Base-by-base conservation (phyloP, 306 rosid species). In the Inga leiocalycina region DNA sequence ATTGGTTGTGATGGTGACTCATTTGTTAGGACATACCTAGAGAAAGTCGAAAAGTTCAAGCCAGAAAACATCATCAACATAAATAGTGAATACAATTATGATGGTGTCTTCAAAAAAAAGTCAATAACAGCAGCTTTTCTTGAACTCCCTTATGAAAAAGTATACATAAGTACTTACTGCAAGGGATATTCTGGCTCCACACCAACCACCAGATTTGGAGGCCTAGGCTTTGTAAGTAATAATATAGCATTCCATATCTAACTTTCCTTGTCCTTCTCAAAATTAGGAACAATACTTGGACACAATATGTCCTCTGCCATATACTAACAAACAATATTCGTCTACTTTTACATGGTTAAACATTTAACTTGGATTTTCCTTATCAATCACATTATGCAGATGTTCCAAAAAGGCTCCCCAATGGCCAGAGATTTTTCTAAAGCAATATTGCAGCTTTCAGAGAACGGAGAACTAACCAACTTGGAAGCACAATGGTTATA, bases 371-470 rank as follows among this genome's bases (percentile, higher is more conserved):
- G 4, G 24, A 76, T 34, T 80, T 43, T 12, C 74, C 7, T 56
- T 41, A 37, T 19, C 64, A 79, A 74, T 54, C 46, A 19, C 51
- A 22, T 85, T 75, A 51, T 82, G 86, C 91, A 92, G 98, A 83
- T 82, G 69, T 91, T 94, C 85, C 91, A 84, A 76, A 91, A 87
- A 83, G 98, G 97, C 68, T 92, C 98, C 5, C 97, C 97, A 22
- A 15, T 94, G 59, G 84, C 82, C 13, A 91, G 32, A 86, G 97
- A 94, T 76, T 56, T 92, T 69, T 89, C 97, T 5, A 72, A 59
- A 79, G 92, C 90, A 19, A 89, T 94, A 73, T 78, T 92, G 64
- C 32, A 72, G 37, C 89, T 92, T 34, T 68, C 80, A 46, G 88
- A 92, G 70, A 3, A 74, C 11, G 97, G 95, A 34, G 72, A 71